Evolutionary conservation across 805 yeast genomes (phyloP).

Genomic region (Ogataea ramenticola): DNA sequence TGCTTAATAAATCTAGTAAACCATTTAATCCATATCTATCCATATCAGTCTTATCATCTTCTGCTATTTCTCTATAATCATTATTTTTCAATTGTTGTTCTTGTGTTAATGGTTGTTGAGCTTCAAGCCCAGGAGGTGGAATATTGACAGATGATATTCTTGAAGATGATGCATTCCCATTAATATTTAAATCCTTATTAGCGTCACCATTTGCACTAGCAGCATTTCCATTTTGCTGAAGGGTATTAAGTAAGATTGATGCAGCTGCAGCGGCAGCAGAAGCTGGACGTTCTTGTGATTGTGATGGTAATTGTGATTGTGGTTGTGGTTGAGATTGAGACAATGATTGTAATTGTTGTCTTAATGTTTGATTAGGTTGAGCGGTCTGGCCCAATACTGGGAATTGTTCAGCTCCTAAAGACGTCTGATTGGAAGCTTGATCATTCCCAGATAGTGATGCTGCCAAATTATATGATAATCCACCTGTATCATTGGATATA

Average conservation of each 20-base stretch:
- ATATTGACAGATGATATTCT: slow-evolving; percentile 8
- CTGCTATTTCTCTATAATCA: neutral
- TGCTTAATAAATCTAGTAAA: slow-evolving; percentile 47
- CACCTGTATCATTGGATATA: slow-evolving; percentile 6
- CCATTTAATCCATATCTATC: slow-evolving; percentile 66
- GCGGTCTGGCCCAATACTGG: slow-evolving; percentile 17
- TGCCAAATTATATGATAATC: slow-evolving; percentile 1
- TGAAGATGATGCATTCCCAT: slow-evolving; percentile 1
- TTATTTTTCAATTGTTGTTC: slow-evolving; percentile 3
- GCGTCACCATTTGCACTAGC: neutral
- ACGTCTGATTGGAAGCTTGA: neutral
- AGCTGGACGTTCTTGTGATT: neutral
- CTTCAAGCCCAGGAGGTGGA: slow-evolving; percentile 10
- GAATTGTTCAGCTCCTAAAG: slow-evolving; percentile 16
- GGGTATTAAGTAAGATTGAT: slow-evolving; percentile 3
- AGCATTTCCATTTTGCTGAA: neutral
- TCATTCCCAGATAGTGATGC: neutral
- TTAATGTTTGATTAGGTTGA: neutral
- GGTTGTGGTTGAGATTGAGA: slow-evolving; percentile 2
- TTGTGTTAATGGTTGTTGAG: slow-evolving; percentile 1
- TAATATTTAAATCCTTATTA: slow-evolving; percentile 5
- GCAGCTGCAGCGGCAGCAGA: slow-evolving; percentile 4
- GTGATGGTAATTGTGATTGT: neutral
- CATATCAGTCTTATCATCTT: slow-evolving; percentile 32
- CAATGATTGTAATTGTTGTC: neutral